These are phyloP conservation scores for Mortierella sp. DNA, from an alignment of 371 early-diverging fungal species.

Conservation along the genomic window DNA sequence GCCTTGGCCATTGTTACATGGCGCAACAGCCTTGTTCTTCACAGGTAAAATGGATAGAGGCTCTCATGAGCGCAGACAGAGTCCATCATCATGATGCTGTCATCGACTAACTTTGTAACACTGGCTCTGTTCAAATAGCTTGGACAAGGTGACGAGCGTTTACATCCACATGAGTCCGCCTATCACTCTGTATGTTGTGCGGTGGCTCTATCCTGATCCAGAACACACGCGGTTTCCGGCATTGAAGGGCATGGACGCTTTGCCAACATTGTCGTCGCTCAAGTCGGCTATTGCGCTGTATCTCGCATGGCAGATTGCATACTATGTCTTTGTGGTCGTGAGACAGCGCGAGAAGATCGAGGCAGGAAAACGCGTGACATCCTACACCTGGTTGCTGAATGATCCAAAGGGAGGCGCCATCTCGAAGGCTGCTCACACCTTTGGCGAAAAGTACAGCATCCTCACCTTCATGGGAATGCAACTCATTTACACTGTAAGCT, in stretches of 20 bases:
- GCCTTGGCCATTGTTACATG: slow-evolving; percentile 80
- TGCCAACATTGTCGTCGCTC: slow-evolving; percentile 57
- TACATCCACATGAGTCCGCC: slow-evolving; percentile 79
- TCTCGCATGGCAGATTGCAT: slow-evolving; percentile 74
- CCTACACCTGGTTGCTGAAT: slow-evolving; percentile 75
- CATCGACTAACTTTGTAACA: no score
- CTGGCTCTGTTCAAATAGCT: slow-evolving; percentile 48
- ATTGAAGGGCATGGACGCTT: slow-evolving; percentile 31
- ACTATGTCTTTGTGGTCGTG: slow-evolving; percentile 73
- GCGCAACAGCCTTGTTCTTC: slow-evolving; percentile 63
- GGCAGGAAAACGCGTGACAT: slow-evolving; percentile 68
- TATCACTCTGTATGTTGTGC: slow-evolving; percentile 67
- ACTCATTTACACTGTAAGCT: slow-evolving; percentile 62
- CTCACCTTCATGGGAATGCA: slow-evolving; percentile 77
- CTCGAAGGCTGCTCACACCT: slow-evolving; percentile 58
- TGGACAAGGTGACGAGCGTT: slow-evolving; percentile 81
- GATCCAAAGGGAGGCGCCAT: slow-evolving; percentile 64
- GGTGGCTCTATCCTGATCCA: slow-evolving; percentile 69
- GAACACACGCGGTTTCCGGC: slow-evolving; percentile 58
- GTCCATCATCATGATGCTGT: no score
- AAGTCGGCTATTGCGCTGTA: slow-evolving; percentile 66
- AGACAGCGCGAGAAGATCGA: slow-evolving; percentile 71
- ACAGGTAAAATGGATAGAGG: slow-evolving; percentile 32
- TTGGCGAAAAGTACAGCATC: slow-evolving; percentile 66
- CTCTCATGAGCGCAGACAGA: no score